A percentile compares a stretch with the other conserved stretches of the same genome.
Conservation (phyloP, 805 yeast genomes). For the Candida maesae region DNA sequence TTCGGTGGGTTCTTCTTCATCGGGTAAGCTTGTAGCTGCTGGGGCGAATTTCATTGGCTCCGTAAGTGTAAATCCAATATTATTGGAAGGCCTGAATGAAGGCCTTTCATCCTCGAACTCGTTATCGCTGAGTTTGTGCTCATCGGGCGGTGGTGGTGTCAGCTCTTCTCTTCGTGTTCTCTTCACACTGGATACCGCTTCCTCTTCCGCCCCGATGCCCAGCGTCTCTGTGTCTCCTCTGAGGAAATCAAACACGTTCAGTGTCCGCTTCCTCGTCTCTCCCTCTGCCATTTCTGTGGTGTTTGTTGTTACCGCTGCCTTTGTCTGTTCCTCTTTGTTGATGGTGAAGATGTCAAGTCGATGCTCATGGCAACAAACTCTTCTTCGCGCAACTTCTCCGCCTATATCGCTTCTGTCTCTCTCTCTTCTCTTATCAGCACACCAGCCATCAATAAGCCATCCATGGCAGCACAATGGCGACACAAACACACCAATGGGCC, state of each 20-base stretch:
- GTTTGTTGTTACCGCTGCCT: neutral
- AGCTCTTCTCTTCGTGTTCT: constrained; percentile 19
- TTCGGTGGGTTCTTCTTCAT: too few species aligned
- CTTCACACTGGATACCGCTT: constrained; percentile 19
- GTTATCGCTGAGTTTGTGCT: neutral
- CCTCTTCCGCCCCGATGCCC: constrained; percentile 1
- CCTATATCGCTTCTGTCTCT: too few species aligned
- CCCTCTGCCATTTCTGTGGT: constrained; percentile 2
- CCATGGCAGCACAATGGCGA: neutral
- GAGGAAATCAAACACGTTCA: constrained; percentile 18
- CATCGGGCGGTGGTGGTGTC: constrained; percentile 1
- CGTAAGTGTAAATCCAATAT: neutral
- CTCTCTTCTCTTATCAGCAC: neutral
- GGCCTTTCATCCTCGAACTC: neutral
- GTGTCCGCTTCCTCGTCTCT: constrained; percentile 8
- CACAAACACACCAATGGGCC: constrained; percentile 30
- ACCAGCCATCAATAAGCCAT: neutral
- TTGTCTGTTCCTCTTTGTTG: too few species aligned
- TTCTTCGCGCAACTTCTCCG: neutral
- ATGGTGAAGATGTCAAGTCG: neutral
- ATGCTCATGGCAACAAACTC: too few species aligned
- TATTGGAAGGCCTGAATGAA: neutral
- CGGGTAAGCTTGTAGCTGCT: neutral
- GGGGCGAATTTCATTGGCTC: neutral
- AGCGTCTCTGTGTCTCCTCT: constrained; percentile 11